Percentiles rank a stretch among this genome's conserved stretches.
phyloP scores from a whole-genome alignment of 257 asterid genomes.

The Jacaranda copaia region DNA sequence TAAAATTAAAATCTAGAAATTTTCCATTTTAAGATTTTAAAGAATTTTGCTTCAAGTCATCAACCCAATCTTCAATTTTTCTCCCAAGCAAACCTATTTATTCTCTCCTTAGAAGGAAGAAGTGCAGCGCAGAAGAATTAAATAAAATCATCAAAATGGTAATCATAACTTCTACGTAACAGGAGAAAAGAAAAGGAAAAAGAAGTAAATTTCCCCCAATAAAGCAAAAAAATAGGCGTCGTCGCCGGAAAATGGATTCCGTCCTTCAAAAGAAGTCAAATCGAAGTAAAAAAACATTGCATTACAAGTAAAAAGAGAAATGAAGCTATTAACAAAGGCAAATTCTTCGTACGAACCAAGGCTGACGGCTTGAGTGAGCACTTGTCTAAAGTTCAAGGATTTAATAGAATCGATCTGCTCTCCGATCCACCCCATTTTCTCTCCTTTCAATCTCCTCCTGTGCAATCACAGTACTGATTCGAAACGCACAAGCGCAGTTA shows the following conservation, averaged over 20 bases:
- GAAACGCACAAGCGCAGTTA: conserved; percentile 31
- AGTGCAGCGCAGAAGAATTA: conserved; percentile 5
- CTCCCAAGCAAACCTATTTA: background rate
- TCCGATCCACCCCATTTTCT: conserved; percentile 90
- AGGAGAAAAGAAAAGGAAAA: background rate
- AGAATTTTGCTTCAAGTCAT: conserved; percentile 7
- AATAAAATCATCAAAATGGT: conserved; percentile 1
- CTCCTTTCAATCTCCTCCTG: conserved; percentile 25
- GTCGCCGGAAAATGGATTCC: background rate
- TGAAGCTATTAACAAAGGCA: background rate
- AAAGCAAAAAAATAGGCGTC: background rate
- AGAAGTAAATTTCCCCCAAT: background rate
- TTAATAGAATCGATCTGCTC: conserved; percentile 94
- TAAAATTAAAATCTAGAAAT: conserved; percentile 14
- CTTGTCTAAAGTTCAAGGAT: conserved; percentile 86
- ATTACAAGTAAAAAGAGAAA: background rate
- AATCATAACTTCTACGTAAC: background rate
- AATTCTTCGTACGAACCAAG: conserved; percentile 64
- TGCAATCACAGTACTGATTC: conserved; percentile 15
- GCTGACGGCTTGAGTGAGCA: conserved; percentile 78
- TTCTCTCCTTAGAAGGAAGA: background rate
- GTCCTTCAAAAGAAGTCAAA: background rate
- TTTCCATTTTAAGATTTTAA: background rate
- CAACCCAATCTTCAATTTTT: background rate
- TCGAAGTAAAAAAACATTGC: background rate